A percentile compares a stretch with the other conserved stretches of the same genome.
These are phyloP conservation scores for Taphrina confusa DNA, from an alignment of 1,139 yeast genomes.

Conservation along the genomic window DNA sequence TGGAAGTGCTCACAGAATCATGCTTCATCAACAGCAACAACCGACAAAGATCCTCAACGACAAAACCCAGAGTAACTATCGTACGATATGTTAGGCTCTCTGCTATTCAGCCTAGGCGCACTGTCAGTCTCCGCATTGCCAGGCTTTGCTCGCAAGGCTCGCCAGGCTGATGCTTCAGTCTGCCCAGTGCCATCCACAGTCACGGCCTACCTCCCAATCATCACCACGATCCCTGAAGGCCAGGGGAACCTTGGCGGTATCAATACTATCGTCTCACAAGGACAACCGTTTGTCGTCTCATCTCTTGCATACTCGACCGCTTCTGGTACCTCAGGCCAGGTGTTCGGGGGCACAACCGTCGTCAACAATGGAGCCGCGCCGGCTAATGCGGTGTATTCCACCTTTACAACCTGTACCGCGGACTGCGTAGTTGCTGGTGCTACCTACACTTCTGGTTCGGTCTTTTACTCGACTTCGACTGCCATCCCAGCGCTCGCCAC, in stretches of 20 bases:
- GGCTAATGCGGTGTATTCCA: constrained; percentile 11
- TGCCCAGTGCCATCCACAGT: constrained; percentile 18
- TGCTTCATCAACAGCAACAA: no score
- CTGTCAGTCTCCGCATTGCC: background rate
- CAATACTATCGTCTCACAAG: constrained; percentile 28
- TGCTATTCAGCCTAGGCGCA: background rate
- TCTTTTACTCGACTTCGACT: constrained; percentile 18
- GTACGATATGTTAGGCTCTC: background rate
- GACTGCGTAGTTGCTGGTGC: constrained; percentile 21
- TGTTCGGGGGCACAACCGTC: constrained; percentile 20
- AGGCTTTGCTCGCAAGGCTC: constrained; percentile 1
- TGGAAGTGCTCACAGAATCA: background rate
- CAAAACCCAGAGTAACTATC: no score
- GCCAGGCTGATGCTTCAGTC: background rate
- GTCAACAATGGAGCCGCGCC: constrained; percentile 24
- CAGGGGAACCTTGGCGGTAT: constrained; percentile 13
- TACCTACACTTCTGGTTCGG: constrained; percentile 13
- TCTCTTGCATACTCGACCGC: background rate
- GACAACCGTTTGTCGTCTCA: constrained; percentile 13
- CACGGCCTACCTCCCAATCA: constrained; percentile 21
- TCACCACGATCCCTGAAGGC: constrained; percentile 24
- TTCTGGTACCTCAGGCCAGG: constrained; percentile 13
- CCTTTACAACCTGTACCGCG: constrained; percentile 16
- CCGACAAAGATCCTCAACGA: no score
- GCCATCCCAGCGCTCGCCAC: constrained; percentile 15